Conservation (phyloP, 2,329 filamentous ascomycete species). For the Aureobasidium sp. region DNA sequence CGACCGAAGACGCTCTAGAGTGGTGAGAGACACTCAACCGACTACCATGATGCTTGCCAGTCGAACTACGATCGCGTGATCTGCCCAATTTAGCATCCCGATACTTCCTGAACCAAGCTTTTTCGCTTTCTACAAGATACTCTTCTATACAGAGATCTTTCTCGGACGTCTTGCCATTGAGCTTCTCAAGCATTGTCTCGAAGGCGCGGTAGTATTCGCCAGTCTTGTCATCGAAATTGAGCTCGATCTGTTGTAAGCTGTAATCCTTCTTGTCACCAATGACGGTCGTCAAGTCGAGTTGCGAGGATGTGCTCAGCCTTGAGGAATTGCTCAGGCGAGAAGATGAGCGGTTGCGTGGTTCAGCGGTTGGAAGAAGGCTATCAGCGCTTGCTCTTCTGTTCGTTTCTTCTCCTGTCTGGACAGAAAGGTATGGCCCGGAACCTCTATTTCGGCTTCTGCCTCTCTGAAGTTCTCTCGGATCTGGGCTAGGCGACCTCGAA, state of each 20-base stretch:
- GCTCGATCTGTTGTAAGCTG: slow-evolving; percentile 1
- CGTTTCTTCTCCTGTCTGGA: not conserved
- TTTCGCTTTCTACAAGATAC: slow-evolving; percentile 58
- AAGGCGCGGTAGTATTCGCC: slow-evolving; percentile 56
- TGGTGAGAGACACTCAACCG: not conserved
- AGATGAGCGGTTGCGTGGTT: not conserved
- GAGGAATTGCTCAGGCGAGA: slow-evolving; percentile 2
- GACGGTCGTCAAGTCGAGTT: not conserved
- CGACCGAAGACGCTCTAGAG: slow-evolving; percentile 31
- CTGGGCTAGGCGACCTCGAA: not conserved
- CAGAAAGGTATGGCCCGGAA: not conserved
- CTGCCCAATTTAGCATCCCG: slow-evolving; percentile 45
- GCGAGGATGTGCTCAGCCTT: not conserved
- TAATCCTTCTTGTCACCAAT: not conserved
- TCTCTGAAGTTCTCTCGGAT: not conserved
- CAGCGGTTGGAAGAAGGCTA: not conserved
- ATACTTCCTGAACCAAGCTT: slow-evolving; percentile 59
- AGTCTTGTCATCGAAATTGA: slow-evolving; percentile 55
- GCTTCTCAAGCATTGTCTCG: slow-evolving; percentile 48
- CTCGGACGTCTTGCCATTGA: slow-evolving; percentile 53
- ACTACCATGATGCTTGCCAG: slow-evolving; percentile 26
- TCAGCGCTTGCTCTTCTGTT: slow-evolving; percentile 1
- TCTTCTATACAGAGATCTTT: slow-evolving; percentile 57
- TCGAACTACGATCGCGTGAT: slow-evolving; percentile 24
- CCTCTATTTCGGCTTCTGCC: not conserved